A percentile compares a stretch with the other conserved stretches of the same genome.
Evolutionary conservation across 2,329 filamentous ascomycete species (phyloP).

Genomic region (Trichoderma arundinaceum): DNA sequence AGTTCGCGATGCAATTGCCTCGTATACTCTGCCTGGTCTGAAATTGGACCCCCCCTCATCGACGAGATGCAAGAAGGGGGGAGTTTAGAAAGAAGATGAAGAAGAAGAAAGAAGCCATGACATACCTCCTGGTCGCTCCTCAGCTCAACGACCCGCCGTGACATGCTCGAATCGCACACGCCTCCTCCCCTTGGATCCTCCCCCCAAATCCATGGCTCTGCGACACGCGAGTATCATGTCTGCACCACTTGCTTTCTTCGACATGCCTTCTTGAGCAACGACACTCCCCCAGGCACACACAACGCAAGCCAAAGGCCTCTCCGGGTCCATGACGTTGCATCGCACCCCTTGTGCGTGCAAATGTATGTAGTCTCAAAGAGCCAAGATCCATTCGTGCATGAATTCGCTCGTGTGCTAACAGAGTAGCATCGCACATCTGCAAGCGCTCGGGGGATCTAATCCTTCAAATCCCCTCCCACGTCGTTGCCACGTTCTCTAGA

Average conservation of each 20-base stretch:
- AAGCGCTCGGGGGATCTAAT: constrained; percentile 26
- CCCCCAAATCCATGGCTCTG: background rate
- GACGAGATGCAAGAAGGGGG: background rate
- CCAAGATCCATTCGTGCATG: constrained; percentile 18
- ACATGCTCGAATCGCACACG: constrained; percentile 6
- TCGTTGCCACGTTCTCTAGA: constrained; percentile 25
- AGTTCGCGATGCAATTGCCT: background rate
- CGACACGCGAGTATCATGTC: constrained; percentile 7
- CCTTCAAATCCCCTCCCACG: constrained; percentile 23
- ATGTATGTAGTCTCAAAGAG: background rate
- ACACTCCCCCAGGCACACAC: background rate
- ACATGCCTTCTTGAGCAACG: constrained; percentile 22
- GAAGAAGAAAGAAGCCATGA: background rate
- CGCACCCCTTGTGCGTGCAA: background rate
- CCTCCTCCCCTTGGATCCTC: constrained; percentile 6
- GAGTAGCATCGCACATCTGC: constrained; percentile 23
- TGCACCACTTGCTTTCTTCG: constrained; percentile 11
- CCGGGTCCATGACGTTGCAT: constrained; percentile 19
- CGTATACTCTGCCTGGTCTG: background rate
- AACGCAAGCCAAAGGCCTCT: background rate
- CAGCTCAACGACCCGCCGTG: constrained; percentile 19
- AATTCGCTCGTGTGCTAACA: constrained; percentile 4
- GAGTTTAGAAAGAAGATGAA: background rate
- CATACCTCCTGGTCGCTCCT: constrained; percentile 3
- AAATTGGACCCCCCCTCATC: background rate